phyloP scores from a whole-genome alignment of 2,329 filamentous ascomycete species.

The Venturia oleaginea region DNA sequence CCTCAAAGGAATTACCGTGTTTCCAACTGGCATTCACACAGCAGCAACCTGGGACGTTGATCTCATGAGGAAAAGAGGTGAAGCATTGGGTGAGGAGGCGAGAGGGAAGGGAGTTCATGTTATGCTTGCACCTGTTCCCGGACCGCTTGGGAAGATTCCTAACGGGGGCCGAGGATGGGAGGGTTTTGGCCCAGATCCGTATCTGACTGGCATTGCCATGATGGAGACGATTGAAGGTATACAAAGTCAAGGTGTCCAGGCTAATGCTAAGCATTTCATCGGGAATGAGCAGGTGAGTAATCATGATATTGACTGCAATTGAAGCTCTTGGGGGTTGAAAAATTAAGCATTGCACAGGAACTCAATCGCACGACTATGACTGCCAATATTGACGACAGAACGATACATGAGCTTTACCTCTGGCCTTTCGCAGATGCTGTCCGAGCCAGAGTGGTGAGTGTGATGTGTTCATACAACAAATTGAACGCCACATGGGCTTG shows the following conservation, averaged over 20 bases:
- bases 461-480: conserved; percentile 38
- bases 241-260: conserved; percentile 35
- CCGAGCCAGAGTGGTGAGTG: conserved; percentile 49
- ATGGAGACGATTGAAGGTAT: conserved; percentile 36
- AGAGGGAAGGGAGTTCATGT: conserved; percentile 35
- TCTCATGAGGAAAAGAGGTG: conserved; percentile 27
- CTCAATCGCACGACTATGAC: conserved; percentile 23
- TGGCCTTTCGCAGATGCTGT: conserved; percentile 73
- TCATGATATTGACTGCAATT: neutral
- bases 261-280: conserved; percentile 40
- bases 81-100: conserved; percentile 30
- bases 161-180: conserved; percentile 40
- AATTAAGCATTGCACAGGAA: conserved; percentile 23
- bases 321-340: conserved; percentile 14
- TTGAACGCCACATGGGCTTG: conserved; percentile 44
- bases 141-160: conserved; percentile 30
- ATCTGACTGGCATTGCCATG: conserved; percentile 36
- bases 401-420: conserved; percentile 65
- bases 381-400: conserved; percentile 61
- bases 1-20: conserved; percentile 29
- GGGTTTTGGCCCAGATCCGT: conserved; percentile 42
- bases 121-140: conserved; percentile 34
- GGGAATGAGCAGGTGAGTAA: conserved; percentile 57
- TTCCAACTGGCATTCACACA: conserved; percentile 30
- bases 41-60: conserved; percentile 30